A percentile compares a stretch with the other conserved stretches of the same genome.
phyloP scores from a whole-genome alignment of 306 rosid genomes.

The Dryas drummondii region DNA sequence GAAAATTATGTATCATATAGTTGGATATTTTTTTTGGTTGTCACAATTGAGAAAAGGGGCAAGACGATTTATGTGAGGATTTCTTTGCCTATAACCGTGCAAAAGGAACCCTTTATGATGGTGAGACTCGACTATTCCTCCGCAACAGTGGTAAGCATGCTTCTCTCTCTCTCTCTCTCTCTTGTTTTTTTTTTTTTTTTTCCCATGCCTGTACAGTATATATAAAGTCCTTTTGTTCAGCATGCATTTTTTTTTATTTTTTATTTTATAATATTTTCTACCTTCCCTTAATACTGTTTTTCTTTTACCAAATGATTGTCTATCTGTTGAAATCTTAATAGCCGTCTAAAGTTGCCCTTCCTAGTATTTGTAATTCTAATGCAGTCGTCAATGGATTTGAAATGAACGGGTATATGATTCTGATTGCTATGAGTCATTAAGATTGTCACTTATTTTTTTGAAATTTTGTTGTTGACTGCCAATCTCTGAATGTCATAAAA shows the following conservation, averaged over 20 bases:
- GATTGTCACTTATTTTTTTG: neutral
- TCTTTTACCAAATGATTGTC: neutral
- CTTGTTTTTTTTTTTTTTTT: neutral
- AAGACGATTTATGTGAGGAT: slow-evolving; percentile 88
- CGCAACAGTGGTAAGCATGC: slow-evolving; percentile 52
- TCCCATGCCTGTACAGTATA: neutral
- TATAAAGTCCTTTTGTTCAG: neutral
- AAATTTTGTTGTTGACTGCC: neutral
- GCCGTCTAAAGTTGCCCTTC: neutral
- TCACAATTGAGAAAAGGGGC: slow-evolving; percentile 60
- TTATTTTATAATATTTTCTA: neutral
- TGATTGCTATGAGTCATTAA: neutral
- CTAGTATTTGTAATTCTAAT: neutral
- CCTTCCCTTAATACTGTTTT: neutral
- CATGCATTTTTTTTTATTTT: neutral
- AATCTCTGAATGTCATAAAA: neutral
- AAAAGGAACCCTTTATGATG: slow-evolving; percentile 92
- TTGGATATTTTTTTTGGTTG: slow-evolving; percentile 8
- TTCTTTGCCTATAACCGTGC: slow-evolving; percentile 95
- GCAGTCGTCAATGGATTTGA: neutral
- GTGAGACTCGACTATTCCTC: slow-evolving; percentile 90
- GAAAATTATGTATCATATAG: slow-evolving; percentile 6
- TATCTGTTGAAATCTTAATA: neutral
- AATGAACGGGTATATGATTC: neutral
- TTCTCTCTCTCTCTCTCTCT: neutral